Percentiles rank a stretch among this genome's conserved stretches.
These are phyloP conservation scores for Helicosporidium sp. DNA, from an alignment of 139 green algal genomes.

Conservation along the genomic window DNA sequence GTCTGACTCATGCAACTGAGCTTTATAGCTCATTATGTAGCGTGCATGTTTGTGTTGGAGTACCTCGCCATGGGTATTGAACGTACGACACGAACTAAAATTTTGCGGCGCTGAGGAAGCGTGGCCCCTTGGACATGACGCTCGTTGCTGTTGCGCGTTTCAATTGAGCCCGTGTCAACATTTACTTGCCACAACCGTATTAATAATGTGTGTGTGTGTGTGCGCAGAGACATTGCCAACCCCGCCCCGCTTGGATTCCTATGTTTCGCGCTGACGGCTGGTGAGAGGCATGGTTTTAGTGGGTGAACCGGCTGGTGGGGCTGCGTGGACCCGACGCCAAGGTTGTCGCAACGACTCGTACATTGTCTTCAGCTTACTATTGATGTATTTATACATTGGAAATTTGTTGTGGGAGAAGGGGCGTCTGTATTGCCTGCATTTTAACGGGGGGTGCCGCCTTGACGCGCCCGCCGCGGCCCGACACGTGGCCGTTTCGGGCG, in stretches of 20 bases:
- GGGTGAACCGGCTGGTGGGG: background rate
- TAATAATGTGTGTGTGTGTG: no score
- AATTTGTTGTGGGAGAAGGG: background rate
- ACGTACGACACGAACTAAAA: no score
- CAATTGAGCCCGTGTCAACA: background rate
- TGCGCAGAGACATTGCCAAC: slow-evolving; percentile 12
- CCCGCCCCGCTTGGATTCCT: slow-evolving; percentile 17
- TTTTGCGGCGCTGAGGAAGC: no score
- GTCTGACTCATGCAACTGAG: background rate
- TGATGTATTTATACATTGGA: no score
- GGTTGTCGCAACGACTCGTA: no score
- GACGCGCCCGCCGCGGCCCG: no score
- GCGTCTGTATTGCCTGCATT: background rate
- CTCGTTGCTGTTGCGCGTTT: background rate
- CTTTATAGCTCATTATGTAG: background rate
- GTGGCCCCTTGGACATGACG: background rate
- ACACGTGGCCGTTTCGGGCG: no score
- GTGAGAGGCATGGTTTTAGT: background rate
- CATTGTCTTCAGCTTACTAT: no score
- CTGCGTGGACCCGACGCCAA: no score
- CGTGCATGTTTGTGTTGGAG: background rate
- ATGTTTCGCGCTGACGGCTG: slow-evolving; percentile 12
- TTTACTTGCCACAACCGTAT: background rate
- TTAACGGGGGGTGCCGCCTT: no score
- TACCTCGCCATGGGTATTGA: background rate